Evolutionary conservation across 2,329 filamentous ascomycete species (phyloP).

Genomic region (Penicillium sp.): DNA sequence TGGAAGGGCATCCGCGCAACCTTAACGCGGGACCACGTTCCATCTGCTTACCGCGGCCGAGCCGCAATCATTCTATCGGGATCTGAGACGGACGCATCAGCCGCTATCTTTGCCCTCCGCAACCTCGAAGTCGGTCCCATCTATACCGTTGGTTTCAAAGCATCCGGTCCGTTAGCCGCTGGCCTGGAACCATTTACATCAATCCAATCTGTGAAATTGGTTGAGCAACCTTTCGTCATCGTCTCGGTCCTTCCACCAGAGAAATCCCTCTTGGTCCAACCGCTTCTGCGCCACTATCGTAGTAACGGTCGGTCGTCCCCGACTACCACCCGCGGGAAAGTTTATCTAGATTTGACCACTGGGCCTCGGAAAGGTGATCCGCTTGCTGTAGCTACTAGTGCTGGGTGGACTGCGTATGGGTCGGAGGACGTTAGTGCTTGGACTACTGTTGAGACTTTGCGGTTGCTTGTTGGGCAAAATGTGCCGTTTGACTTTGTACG

Average conservation of each 20-base stretch:
- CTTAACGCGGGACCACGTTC: slow-evolving; percentile 76
- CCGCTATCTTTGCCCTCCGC: slow-evolving; percentile 74
- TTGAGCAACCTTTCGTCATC: slow-evolving; percentile 78
- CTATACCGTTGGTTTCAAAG: slow-evolving; percentile 80
- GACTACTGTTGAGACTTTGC: slow-evolving; percentile 77
- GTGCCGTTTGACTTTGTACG: slow-evolving; percentile 85
- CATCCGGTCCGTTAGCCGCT: slow-evolving; percentile 56
- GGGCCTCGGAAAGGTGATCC: slow-evolving; percentile 68
- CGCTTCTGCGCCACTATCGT: slow-evolving; percentile 71
- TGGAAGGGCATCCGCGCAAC: slow-evolving; percentile 86
- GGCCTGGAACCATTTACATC: slow-evolving; percentile 65
- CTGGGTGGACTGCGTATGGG: slow-evolving; percentile 77
- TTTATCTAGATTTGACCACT: slow-evolving; percentile 78
- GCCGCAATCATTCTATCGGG: slow-evolving; percentile 74
- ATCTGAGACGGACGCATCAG: slow-evolving; percentile 71
- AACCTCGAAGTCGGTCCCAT: slow-evolving; percentile 75
- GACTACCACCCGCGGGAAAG: slow-evolving; percentile 54
- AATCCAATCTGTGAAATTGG: slow-evolving; percentile 75
- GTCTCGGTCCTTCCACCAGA: slow-evolving; percentile 76
- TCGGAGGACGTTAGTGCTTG: slow-evolving; percentile 78
- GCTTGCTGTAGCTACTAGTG: slow-evolving; percentile 66
- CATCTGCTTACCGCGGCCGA: slow-evolving; percentile 74
- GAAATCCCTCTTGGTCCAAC: slow-evolving; percentile 75
- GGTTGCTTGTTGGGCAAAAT: slow-evolving; percentile 79
- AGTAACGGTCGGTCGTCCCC: slow-evolving; percentile 41